Base-by-base conservation (phyloP, 1,284 basidiomycete species). In the Rhodofomes roseus region DNA sequence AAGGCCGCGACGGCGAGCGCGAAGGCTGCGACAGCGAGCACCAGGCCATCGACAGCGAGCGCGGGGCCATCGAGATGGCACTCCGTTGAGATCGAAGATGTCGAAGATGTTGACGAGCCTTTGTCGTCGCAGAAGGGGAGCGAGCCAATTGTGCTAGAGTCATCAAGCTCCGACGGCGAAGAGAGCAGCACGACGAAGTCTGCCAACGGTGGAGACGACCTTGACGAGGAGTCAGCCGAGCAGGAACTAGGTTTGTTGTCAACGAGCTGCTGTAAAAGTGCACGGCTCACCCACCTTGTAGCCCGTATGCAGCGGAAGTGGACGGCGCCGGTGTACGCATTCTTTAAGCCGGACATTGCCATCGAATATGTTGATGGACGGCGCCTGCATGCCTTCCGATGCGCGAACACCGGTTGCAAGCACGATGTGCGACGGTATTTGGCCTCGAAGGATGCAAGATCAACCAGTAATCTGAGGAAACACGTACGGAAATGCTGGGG, bases 381-480 rank as follows among this genome's bases (percentile, higher is more conserved):
- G 9, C 31, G 16, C 27, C 6, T n/a, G 25, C 48, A 51, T 51
- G 48, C 31, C 48, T 51, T 51, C 48, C 25, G 31, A 29, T 51
- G 48, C 27, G 31, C 48, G 14, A 51, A 51, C 48, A 51, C 16
- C 6, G 27, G 8, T 6, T 51, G 25, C 20, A 34, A 22, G 27
- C 8, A 51, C 7, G 23, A 7, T 14, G 31, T 51, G 2, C 4
- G 48, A n/a, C 25, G 27, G 16, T 51, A 51, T 29, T 14, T 51
- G 6, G 16, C 50, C 18, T 9, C 18, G 8, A 51, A 51, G 25
- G 48, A 51, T 51, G 18, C 31, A 14, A 29, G 8, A 22, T 60
- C 60, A n/a, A 63, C 62, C 8, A 50, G 58, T 43, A 63, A 65
- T 39, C 46, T 62, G 8, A 36, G 25, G 12, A 51, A 60, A 6